Evolutionary conservation across 345 rosid genomes (phyloP), one percentile per base, ranked within the genome.

Genomic region (Lumnitzera racemosa): DNA sequence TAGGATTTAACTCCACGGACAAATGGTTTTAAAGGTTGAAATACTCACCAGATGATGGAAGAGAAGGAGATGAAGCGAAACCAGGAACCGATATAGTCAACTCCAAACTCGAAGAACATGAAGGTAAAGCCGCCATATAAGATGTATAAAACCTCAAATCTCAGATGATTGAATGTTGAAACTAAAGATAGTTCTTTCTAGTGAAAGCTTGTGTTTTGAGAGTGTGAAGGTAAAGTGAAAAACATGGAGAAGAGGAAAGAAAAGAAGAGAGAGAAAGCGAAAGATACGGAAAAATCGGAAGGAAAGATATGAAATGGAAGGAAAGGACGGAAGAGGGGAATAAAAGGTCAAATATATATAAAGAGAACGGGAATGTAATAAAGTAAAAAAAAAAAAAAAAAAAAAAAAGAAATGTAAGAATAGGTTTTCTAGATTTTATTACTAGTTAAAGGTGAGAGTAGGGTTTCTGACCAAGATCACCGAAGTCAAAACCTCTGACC

Each of bases 11-110:
- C 47, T 16, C 54, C 6, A 27, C 36, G 47, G 47, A 47, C 16
- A 20, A 14, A 12, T 57, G 24, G 52, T 23, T 27, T 47, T 15
- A 13, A 12, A 24, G 15, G 9, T 53, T 51, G 46, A 43, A 24
- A 47, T 24, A 49, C 66, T 66, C 69, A 84, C 89, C 91, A 14
- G 88, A 74, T 13, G 81, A 72, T 63, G 68, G 80, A 56, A 69
- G 54, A 69, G 83, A 75, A 58, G 81, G 80, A 5, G 92, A 76
- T 16, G 85, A 70, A 69, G 86, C 75, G 80, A 89, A 84, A 66
- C 96, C 96, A 11, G 87, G 84, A 60, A 87, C 84, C 24, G 92
- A 89, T 49, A 92, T 89, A 47, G 88, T 79, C 72, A 92, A 80
- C 69, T 89, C 96, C 76, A 92, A 78, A 83, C 81, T 75, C 12